Conservation (phyloP, 768 basidiomycete species). For the Clitopilus passeckerianus region DNA sequence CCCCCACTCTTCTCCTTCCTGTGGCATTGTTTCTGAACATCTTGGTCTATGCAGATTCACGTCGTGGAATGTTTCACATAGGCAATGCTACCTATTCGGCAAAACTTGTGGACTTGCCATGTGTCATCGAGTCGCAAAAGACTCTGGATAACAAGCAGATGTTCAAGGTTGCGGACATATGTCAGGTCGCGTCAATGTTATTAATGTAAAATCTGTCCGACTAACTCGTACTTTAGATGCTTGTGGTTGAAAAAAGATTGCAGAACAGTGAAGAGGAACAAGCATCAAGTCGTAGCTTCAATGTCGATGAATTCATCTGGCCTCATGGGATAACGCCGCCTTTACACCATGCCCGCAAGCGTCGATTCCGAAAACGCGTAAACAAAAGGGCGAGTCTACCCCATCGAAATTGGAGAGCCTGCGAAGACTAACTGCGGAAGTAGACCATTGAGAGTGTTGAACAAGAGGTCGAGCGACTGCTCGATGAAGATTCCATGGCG, state of each 20-base stretch:
- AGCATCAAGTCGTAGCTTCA: slow-evolving; percentile 64
- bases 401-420: background rate
- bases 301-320: slow-evolving; percentile 95
- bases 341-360: slow-evolving; percentile 82
- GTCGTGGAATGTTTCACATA: slow-evolving; percentile 86
- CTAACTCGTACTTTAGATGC: slow-evolving; percentile 60
- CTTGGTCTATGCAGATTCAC: slow-evolving; percentile 59
- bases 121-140: slow-evolving; percentile 92
- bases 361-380: slow-evolving; percentile 87
- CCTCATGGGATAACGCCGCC: slow-evolving; percentile 96
- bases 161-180: slow-evolving; percentile 99
- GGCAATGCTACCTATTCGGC: slow-evolving; percentile 77
- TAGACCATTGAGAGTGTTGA: slow-evolving; percentile 95
- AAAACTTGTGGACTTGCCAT: slow-evolving; percentile 94
- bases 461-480: slow-evolving; percentile 83
- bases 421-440: background rate
- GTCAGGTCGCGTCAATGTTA: slow-evolving; percentile 57
- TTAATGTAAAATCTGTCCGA: slow-evolving; percentile 1
- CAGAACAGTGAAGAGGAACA: slow-evolving; percentile 60
- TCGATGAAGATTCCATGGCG: slow-evolving; percentile 77
- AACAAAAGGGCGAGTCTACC: slow-evolving; percentile 61
- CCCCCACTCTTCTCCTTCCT: background rate
- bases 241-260: slow-evolving; percentile 77
- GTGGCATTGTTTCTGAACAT: slow-evolving; percentile 7
- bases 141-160: slow-evolving; percentile 94